These are phyloP conservation scores for Hypsizygus marmoreus DNA, from an alignment of 768 basidiomycete species.

Conservation along the genomic window DNA sequence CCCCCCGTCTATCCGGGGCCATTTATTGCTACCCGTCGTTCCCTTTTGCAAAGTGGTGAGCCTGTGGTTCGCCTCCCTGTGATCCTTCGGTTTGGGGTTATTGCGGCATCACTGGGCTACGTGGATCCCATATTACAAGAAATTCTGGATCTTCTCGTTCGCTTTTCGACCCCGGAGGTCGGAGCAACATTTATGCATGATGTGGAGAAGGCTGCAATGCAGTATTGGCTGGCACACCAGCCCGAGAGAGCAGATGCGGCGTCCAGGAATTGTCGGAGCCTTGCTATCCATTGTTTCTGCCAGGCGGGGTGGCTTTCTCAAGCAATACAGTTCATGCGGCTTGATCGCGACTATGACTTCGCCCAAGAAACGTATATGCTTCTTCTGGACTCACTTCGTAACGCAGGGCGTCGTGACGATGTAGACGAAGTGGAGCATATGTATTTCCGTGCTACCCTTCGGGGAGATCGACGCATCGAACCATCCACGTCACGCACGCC, in stretches of 20 bases:
- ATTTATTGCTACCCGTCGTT: constrained; percentile 10
- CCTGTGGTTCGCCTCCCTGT: constrained; percentile 13
- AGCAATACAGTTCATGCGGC: constrained; percentile 3
- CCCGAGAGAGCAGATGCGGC: not conserved
- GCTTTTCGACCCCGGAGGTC: constrained; percentile 7
- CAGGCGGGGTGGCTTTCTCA: constrained; percentile 19
- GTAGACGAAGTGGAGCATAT: constrained; percentile 4
- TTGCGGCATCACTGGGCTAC: constrained; percentile 24
- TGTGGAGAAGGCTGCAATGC: constrained; percentile 12
- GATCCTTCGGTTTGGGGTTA: constrained; percentile 19
- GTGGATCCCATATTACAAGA: constrained; percentile 15
- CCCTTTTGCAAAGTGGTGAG: constrained; percentile 17
- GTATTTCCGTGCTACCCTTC: not conserved
- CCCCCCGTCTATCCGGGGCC: not conserved
- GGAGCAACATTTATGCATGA: constrained; percentile 10
- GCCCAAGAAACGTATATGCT: constrained; percentile 5
- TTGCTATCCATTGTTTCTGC: constrained; percentile 16
- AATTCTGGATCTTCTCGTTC: constrained; percentile 14
- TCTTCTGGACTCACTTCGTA: constrained; percentile 6
- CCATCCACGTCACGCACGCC: no score
- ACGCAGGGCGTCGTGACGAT: constrained; percentile 1
- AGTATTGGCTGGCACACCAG: constrained; percentile 4
- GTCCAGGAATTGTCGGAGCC: constrained; percentile 11
- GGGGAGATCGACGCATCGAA: not conserved
- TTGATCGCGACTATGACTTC: constrained; percentile 10